Base-by-base conservation (phyloP, 192 early-diverging fungal species). In the Neocallimastix lanati region DNA sequence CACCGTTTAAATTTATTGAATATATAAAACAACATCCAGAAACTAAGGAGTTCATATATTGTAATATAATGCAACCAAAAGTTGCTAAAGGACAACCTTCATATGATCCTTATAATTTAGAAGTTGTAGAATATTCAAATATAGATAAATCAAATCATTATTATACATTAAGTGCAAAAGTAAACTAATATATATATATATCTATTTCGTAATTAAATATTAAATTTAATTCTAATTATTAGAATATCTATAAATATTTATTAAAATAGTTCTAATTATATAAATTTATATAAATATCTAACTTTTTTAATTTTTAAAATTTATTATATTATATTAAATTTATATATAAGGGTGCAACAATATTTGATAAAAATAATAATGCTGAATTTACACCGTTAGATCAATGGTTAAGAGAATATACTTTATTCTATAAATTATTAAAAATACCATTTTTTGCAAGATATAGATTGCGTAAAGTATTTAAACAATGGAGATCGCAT, bases 391-490 rank as follows among this genome's bases (percentile, higher is more conserved):
- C 89, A 18, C 86, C 85, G 15, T 80, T 88, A 16, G 33, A 77
- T 9, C 86, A 88, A 81, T 90, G 89, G 89, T 76, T 84, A 18
- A 82, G 88, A 29, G 89, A 90, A 82, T 84, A 88, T 79, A 28
- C 82, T 29, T 83, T 89, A 4, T 90, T 88, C 80, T 85, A 90
- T 58, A 81, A 77, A 15, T 80, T 90, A 21, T 78, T 88, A 15
- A 81, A 84, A 37, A 89, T 90, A 28, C 86, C 86, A 7, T 90
- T 90, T 78, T 90, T 90, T 79, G 78, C 78, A 6, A 82, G 83
- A 15, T 90, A 90, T 82, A 82, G 89, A 28, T n/a, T 84, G 25
- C 89, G 89, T 88, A 90, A 90, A 82, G 86, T 85, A 80, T 90
- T 90, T 82, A 85, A 83, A 16, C 80, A 84, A 11, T 90, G 89